These are phyloP conservation scores for Nicotiana obtusifolia DNA, from an alignment of 257 asterid species.

Conservation along the genomic window DNA sequence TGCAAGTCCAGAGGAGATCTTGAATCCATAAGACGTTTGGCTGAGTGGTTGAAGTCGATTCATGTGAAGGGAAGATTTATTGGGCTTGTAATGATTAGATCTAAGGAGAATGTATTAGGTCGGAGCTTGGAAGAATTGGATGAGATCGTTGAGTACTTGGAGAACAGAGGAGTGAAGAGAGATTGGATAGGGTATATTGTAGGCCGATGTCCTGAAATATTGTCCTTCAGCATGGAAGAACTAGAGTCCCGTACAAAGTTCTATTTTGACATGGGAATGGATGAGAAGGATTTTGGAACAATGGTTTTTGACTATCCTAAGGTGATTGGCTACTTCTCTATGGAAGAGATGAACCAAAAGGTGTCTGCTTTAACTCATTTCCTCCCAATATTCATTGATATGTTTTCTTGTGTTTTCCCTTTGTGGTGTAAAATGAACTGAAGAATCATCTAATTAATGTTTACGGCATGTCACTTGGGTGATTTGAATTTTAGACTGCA, in stretches of 20 bases:
- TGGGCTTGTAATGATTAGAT: conserved; percentile 60
- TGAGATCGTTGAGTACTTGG: conserved; percentile 52
- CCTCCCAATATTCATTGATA: not conserved
- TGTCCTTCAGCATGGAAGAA: conserved; percentile 72
- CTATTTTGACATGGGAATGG: conserved; percentile 74
- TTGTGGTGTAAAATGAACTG: not conserved
- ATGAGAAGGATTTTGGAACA: conserved; percentile 77
- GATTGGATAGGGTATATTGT: conserved; percentile 92
- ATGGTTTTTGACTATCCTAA: conserved; percentile 92
- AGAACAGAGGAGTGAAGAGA: conserved; percentile 64
- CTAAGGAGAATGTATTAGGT: conserved; percentile 46
- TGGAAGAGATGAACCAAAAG: conserved; percentile 94
- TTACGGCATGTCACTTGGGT: not conserved
- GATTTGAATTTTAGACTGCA: not conserved
- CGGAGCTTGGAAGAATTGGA: conserved; percentile 55
- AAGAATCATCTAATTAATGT: not conserved
- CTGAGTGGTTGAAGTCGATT: conserved; percentile 71
- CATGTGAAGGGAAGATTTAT: conserved; percentile 80
- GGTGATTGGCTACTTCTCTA: conserved; percentile 71
- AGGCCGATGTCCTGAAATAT: conserved; percentile 74
- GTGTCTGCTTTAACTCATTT: conserved; percentile 26
- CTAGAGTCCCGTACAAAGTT: conserved; percentile 49
- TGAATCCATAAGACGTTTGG: conserved; percentile 41
- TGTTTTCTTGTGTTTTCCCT: not conserved
- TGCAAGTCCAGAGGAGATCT: conserved; percentile 67